Evolutionary conservation across 1,284 basidiomycete genomes (phyloP).

Genomic region (Ganoderma sinense): DNA sequence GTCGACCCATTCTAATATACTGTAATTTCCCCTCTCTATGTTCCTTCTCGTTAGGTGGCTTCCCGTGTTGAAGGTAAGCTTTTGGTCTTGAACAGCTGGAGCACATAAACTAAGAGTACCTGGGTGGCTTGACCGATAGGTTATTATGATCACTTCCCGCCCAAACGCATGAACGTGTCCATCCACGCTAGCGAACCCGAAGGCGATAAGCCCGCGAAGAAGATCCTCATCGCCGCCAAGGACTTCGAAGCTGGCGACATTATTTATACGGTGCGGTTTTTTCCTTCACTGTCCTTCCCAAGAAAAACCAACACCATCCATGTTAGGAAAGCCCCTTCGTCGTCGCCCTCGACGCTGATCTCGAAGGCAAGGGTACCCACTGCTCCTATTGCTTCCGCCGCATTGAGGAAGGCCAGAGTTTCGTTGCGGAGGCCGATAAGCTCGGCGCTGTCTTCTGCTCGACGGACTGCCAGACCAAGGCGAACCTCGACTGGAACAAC

Average conservation of each 20-base stretch:
- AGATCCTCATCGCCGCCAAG: constrained; percentile 70
- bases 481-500: constrained; percentile 66
- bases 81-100: constrained; percentile 35
- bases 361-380: constrained; percentile 69
- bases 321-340: constrained; percentile 75
- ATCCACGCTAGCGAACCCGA: constrained; percentile 49
- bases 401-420: constrained; percentile 52
- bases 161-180: constrained; percentile 70
- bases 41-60: constrained; percentile 59
- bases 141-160: constrained; percentile 79
- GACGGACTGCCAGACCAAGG: constrained; percentile 62
- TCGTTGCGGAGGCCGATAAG: constrained; percentile 57
- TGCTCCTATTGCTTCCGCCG: constrained; percentile 76
- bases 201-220: constrained; percentile 49
- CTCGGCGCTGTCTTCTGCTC: constrained; percentile 76
- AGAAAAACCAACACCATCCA: background rate
- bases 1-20: constrained; percentile 68
- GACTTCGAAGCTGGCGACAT: constrained; percentile 74
- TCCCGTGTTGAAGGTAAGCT: constrained; percentile 79
- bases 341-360: constrained; percentile 70
- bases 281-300: background rate
- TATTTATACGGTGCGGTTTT: constrained; percentile 69
- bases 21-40: constrained; percentile 40
- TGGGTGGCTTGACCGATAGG: constrained; percentile 50
- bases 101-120: constrained; percentile 31